phyloP scores from a whole-genome alignment of 202 grass and related monocot genomes.

The Tripidium arundinaceum region DNA sequence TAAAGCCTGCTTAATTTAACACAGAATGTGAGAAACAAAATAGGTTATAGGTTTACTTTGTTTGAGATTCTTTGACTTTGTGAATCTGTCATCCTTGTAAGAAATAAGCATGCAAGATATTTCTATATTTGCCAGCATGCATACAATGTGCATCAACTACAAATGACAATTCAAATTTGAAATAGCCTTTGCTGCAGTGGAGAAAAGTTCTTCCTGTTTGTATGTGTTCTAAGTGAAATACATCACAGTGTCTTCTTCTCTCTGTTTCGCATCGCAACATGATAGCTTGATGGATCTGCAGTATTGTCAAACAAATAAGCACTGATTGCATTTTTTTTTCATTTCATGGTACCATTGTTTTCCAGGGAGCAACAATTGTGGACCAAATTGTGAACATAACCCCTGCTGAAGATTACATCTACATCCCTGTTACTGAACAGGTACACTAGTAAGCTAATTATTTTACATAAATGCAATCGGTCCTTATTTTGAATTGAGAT shows the following conservation, averaged over 20 bases:
- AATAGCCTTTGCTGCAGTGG: not conserved
- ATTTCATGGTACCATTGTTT: not conserved
- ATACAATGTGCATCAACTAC: not conserved
- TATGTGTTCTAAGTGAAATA: not conserved
- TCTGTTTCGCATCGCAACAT: not conserved
- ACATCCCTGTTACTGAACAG: conserved; percentile 60
- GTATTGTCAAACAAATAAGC: not conserved
- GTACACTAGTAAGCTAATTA: conserved; percentile 34
- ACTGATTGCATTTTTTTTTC: not conserved
- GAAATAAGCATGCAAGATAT: conserved; percentile 2
- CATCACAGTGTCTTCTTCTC: not conserved
- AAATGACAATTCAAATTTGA: not conserved
- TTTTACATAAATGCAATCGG: conserved; percentile 18
- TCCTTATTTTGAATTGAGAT: conserved; percentile 25
- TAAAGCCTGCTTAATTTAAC: conserved; percentile 25
- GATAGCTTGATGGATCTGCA: not conserved
- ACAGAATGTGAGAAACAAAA: not conserved
- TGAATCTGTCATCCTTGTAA: conserved; percentile 10
- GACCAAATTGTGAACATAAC: conserved; percentile 83
- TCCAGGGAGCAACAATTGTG: conserved; percentile 93
- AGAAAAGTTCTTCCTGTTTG: not conserved
- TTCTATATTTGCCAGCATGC: conserved; percentile 10
- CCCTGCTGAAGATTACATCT: conserved; percentile 84
- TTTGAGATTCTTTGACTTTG: conserved; percentile 21
- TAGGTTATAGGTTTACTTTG: not conserved